Evolutionary conservation across 2,329 filamentous ascomycete genomes (phyloP), one percentile per base, ranked within the genome.

Genomic region (Diaporthe sp.): DNA sequence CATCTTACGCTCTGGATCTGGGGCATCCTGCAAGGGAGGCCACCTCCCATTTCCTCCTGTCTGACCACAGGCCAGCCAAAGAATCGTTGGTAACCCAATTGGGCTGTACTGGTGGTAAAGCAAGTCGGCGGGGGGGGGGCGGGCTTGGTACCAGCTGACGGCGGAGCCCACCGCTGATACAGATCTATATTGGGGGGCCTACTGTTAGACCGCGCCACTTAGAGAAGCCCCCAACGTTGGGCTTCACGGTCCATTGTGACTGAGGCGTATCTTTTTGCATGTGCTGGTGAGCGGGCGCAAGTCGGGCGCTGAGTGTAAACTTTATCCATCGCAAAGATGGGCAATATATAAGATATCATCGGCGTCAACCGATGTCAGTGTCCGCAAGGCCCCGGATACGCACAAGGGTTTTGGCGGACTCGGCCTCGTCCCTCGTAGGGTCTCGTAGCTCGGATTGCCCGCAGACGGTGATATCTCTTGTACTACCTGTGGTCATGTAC

Each of bases 11-110:
- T 32, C 30, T 22, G 44, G 22, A 51, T 27, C 30, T 37, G 47
- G 44, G 44, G 44, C 61, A 66, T 66, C 61, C 47, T 51, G 61
- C 44, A 66, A 66, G 61, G 61, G 61, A 37, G 22, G 30, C 7
- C 13, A 37, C 32, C 42, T 66, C 44, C 22, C 15, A 35, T 27
- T 51, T 30, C n/a, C 4, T 39, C 25, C 15, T 50, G 44, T 35
- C 30, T 66, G 63, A 30, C 63, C 44, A 27, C 22, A 10, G 32
- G 32, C 63, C 32, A 51, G 13, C 32, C 63, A 51, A 4, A 27
- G 22, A 25, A 56, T 27, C 27, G n/a, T 12, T 27, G 3, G n/a
- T 30, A 12, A 27, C 63, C 22, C 44, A 27, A 25, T 66, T 37
- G 30, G 44, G 22, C n/a, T 37, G 30, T n/a, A 66, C 25, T 27